A percentile compares a stretch with the other conserved stretches of the same genome.
These are phyloP conservation scores for Claviceps humidiphila DNA, from an alignment of 2,329 filamentous ascomycete species.

Conservation along the genomic window DNA sequence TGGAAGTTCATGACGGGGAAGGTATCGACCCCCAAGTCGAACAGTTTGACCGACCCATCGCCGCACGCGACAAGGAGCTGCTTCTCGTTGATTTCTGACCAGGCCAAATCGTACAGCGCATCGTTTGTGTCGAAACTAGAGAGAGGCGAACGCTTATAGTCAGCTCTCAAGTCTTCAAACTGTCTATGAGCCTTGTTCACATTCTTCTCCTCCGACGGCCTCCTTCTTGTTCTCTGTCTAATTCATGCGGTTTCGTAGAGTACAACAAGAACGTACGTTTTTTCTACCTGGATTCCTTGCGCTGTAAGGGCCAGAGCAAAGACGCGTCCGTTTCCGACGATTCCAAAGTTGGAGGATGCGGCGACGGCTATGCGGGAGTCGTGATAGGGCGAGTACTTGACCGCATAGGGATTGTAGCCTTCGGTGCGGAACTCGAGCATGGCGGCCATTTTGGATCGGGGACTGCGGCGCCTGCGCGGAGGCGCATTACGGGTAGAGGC, in stretches of 20 bases:
- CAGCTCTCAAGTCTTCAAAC: background rate
- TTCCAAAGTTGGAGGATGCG: conserved; percentile 85
- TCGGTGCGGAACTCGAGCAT: conserved; percentile 94
- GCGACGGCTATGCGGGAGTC: conserved; percentile 88
- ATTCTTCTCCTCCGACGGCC: no score
- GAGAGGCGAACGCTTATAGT: background rate
- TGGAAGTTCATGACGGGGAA: conserved; percentile 88
- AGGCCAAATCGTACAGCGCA: conserved; percentile 84
- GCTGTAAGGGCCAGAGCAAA: conserved; percentile 75
- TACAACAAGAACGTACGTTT: conserved; percentile 42
- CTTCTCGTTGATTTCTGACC: conserved; percentile 94
- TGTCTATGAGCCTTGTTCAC: background rate
- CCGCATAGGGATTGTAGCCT: conserved; percentile 90
- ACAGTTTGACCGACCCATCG: conserved; percentile 89
- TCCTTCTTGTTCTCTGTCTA: background rate
- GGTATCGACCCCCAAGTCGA: conserved; percentile 66
- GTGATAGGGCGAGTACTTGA: conserved; percentile 98
- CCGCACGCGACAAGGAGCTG: conserved; percentile 81
- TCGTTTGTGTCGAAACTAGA: conserved; percentile 89
- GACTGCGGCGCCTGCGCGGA: conserved; percentile 4
- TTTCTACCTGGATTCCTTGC: conserved; percentile 71
- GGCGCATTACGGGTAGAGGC: conserved; percentile 9
- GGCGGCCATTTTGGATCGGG: conserved; percentile 26
- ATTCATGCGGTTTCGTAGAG: no score
- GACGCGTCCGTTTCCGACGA: conserved; percentile 87